Evolutionary conservation across 768 basidiomycete genomes (phyloP).

Genomic region (Flagelloscypha sp.): DNA sequence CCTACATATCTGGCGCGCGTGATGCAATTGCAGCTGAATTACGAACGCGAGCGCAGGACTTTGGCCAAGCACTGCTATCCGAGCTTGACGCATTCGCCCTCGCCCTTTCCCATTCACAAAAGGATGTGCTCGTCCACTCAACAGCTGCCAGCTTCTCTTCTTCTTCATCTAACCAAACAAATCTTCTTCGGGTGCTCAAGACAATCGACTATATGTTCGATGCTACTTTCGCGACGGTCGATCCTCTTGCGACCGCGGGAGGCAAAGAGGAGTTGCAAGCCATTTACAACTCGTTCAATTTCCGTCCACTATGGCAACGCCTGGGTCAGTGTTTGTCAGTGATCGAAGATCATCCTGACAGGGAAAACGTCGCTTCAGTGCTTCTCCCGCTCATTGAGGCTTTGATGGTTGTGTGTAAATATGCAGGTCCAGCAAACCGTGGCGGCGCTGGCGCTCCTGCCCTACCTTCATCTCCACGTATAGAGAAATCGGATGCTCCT

Average conservation of each 20-base stretch:
- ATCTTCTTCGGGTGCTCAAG: conserved; percentile 89
- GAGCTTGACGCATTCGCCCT: conserved; percentile 73
- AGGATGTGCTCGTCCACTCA: conserved; percentile 51
- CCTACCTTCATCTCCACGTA: conserved; percentile 57
- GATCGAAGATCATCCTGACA: conserved; percentile 72
- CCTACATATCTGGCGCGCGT: conserved; percentile 79
- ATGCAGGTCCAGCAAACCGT: conserved; percentile 65
- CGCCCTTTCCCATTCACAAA: conserved; percentile 49
- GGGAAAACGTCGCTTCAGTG: conserved; percentile 86
- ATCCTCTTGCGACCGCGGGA: conserved; percentile 27
- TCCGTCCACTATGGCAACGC: conserved; percentile 80
- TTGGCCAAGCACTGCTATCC: conserved; percentile 62
- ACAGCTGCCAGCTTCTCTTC: conserved; percentile 88
- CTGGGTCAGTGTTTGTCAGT: conserved; percentile 83
- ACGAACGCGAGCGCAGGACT: conserved; percentile 76
- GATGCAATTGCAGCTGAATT: conserved; percentile 88
- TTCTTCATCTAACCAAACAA: conserved; percentile 92
- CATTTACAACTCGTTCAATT: conserved; percentile 89
- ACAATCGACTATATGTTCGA: conserved; percentile 97
- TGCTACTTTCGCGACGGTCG: conserved; percentile 37
- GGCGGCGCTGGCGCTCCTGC: conserved; percentile 36
- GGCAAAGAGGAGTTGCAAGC: conserved; percentile 76
- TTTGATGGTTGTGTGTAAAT: conserved; percentile 97
- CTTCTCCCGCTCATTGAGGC: conserved; percentile 92
- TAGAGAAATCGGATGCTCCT: no score